Percentiles rank a stretch among this genome's conserved stretches.
Evolutionary conservation across 352 stramenopile genomes (phyloP).

Genomic region (Globisporangium nunn): DNA sequence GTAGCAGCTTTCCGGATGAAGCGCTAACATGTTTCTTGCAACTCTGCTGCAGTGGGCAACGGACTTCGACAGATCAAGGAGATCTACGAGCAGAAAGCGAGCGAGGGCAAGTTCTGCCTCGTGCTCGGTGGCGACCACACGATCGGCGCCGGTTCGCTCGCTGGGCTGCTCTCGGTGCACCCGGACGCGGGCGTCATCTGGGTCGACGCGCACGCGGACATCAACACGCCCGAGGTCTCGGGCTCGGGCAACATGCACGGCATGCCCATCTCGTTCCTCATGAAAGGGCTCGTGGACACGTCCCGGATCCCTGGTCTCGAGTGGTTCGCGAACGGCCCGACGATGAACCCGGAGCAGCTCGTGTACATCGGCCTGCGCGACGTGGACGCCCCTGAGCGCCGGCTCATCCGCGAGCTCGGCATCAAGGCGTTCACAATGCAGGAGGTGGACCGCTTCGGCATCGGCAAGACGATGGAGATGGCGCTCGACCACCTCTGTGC

Average conservation of each 20-base stretch:
- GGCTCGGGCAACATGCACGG: constrained; percentile 96
- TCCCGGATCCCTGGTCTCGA: constrained; percentile 91
- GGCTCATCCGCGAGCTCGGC: constrained; percentile 86
- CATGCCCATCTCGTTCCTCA: constrained; percentile 95
- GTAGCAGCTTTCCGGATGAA: too few species aligned
- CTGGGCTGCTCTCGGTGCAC: constrained; percentile 86
- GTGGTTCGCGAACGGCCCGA: constrained; percentile 83
- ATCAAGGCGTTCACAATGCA: constrained; percentile 97
- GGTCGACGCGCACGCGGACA: constrained; percentile 97
- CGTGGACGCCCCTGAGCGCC: constrained; percentile 89
- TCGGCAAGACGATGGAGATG: constrained; percentile 95
- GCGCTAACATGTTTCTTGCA: too few species aligned
- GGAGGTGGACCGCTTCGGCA: constrained; percentile 94
- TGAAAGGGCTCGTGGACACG: constrained; percentile 87
- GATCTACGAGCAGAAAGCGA: constrained; percentile 81
- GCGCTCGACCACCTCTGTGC: constrained; percentile 90
- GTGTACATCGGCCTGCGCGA: constrained; percentile 96
- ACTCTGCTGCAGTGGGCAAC: constrained; percentile 61
- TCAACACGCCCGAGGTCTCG: constrained; percentile 92
- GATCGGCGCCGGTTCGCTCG: constrained; percentile 90
- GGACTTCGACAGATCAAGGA: constrained; percentile 73
- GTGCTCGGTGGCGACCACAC: constrained; percentile 96
- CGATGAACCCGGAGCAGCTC: constrained; percentile 83
- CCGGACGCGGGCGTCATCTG: constrained; percentile 95
- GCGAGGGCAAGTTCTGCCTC: constrained; percentile 91